These are phyloP conservation scores for Chloroidium sp. DNA, from an alignment of 163 green algal species.

Conservation along the genomic window DNA sequence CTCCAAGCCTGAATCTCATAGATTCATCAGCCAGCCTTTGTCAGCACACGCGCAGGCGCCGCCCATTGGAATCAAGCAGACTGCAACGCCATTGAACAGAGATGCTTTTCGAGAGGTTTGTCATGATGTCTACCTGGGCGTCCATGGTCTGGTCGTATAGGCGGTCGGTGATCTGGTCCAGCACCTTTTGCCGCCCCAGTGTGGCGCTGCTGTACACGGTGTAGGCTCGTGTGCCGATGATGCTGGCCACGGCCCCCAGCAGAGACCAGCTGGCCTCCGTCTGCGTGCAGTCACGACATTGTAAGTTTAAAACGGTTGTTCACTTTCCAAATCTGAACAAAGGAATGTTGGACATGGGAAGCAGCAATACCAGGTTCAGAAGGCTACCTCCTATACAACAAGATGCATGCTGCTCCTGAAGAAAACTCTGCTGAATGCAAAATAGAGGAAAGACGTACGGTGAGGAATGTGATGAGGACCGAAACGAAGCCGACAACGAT, in stretches of 20 bases:
- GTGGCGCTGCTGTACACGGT: constrained; percentile 27
- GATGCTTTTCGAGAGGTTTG: too few species aligned
- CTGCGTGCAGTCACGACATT: not conserved
- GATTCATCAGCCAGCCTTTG: not conserved
- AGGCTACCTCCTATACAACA: too few species aligned
- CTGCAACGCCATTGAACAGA: not conserved
- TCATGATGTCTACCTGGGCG: not conserved
- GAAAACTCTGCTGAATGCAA: not conserved
- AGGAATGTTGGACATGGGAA: not conserved
- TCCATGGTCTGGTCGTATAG: constrained; percentile 43
- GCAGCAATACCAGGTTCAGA: not conserved
- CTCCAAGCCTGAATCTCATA: not conserved
- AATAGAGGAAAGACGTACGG: constrained; percentile 5
- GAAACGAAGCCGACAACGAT: constrained; percentile 40
- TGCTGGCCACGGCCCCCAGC: constrained; percentile 7
- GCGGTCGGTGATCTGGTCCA: constrained; percentile 34
- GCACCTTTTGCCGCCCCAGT: constrained; percentile 22
- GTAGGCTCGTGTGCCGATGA: constrained; percentile 14
- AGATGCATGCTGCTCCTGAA: too few species aligned
- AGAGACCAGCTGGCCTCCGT: constrained; percentile 10
- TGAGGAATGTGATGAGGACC: constrained; percentile 6
- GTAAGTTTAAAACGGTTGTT: not conserved
- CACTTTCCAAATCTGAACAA: too few species aligned
- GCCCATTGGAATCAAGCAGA: not conserved
- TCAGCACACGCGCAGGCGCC: not conserved